Conservation (phyloP, 495 filamentous ascomycete genomes). For the Cercophora newfieldiana region DNA sequence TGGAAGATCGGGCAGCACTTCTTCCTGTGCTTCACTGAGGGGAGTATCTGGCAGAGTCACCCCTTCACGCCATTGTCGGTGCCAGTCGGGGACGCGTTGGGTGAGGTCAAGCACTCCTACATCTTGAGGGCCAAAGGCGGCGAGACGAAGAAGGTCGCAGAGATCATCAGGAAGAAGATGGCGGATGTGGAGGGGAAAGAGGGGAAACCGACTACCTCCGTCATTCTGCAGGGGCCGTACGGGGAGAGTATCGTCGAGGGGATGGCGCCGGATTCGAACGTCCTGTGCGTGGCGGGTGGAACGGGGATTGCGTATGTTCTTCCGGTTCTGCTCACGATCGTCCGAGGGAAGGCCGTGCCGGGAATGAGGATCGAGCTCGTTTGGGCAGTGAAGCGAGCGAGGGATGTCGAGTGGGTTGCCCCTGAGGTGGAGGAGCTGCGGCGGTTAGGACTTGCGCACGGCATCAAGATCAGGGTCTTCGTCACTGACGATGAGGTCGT, state of each 20-base stretch:
- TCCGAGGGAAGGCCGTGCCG: constrained; percentile 30
- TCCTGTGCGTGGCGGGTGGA: constrained; percentile 63
- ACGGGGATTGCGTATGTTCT: constrained; percentile 66
- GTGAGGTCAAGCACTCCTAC: constrained; percentile 56
- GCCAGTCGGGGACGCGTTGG: constrained; percentile 37
- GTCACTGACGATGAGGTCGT: constrained; percentile 51
- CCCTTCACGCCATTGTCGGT: constrained; percentile 62
- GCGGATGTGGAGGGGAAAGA: constrained; percentile 6
- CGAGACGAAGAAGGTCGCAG: constrained; percentile 57
- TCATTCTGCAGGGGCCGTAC: constrained; percentile 61
- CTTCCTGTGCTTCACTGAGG: constrained; percentile 60
- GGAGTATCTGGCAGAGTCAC: constrained; percentile 66
- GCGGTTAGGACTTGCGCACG: constrained; percentile 36
- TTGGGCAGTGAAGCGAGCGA: constrained; percentile 58
- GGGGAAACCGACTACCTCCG: constrained; percentile 37
- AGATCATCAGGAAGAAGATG: constrained; percentile 37
- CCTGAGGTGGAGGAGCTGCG: constrained; percentile 54
- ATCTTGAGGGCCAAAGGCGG: constrained; percentile 61
- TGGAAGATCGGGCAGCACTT: constrained; percentile 68
- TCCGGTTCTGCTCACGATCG: constrained; percentile 51
- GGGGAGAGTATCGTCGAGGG: constrained; percentile 50
- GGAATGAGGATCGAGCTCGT: constrained; percentile 54
- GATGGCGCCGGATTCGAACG: constrained; percentile 47
- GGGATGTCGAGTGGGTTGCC: constrained; percentile 57
- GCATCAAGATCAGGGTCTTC: constrained; percentile 54